Percentiles rank a stretch among this genome's conserved stretches.
Conservation (phyloP, 441 rosid species). For the California macrophylla region DNA sequence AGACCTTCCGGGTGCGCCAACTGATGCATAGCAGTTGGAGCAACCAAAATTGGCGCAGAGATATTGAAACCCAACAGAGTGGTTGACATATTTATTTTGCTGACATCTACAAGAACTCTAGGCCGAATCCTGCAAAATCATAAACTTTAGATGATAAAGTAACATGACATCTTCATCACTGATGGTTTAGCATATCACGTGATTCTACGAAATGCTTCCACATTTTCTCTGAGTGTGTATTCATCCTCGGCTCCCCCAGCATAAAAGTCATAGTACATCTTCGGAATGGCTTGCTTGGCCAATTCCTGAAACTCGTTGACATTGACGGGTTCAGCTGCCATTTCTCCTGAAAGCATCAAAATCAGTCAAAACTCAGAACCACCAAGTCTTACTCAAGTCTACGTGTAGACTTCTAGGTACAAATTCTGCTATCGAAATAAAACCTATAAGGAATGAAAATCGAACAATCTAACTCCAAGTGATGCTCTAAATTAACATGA, state of each 20-base stretch:
- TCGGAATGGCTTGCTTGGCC: constrained; percentile 1
- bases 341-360: not conserved
- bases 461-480: not conserved
- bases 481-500: not conserved
- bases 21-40: constrained; percentile 92
- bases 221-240: not conserved
- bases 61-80: constrained; percentile 72
- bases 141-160: not conserved
- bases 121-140: constrained; percentile 57
- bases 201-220: constrained; percentile 1
- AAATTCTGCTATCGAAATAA: not conserved
- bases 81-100: constrained; percentile 68
- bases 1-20: constrained; percentile 98
- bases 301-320: not conserved
- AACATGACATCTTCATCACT: not conserved
- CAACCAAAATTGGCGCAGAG: constrained; percentile 92
- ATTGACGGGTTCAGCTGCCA: not conserved
- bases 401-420: not conserved
- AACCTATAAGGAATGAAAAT: not conserved
- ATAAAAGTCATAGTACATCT: constrained; percentile 2
- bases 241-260: constrained; percentile 5
- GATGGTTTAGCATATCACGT: not conserved
- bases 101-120: constrained; percentile 74
- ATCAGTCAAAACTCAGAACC: not conserved
- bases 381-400: no score